These are phyloP conservation scores for Daldinia bambusicola DNA, from an alignment of 495 filamentous ascomycete species.

Conservation along the genomic window DNA sequence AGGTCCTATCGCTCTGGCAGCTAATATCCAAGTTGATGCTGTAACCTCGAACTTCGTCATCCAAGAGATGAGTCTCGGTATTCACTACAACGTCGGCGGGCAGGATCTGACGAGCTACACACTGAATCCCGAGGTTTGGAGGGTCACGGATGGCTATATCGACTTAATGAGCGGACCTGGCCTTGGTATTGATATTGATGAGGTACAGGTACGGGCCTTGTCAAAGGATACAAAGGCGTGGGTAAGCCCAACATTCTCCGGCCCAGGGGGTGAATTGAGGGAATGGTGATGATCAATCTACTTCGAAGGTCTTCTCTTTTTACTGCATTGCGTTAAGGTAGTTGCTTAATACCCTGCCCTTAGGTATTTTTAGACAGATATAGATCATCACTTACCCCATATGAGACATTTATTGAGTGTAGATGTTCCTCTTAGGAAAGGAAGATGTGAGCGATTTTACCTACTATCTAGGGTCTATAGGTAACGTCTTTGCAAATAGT, in stretches of 20 bases:
- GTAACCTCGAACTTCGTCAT: conserved; percentile 77
- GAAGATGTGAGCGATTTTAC: too few relatives aligned
- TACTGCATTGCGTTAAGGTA: background rate
- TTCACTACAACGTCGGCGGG: conserved; percentile 77
- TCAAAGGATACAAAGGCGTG: conserved; percentile 48
- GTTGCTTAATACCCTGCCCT: background rate
- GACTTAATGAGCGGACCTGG: conserved; percentile 69
- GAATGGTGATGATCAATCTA: conserved; percentile 68
- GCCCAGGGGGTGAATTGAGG: conserved; percentile 74
- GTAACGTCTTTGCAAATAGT: too few relatives aligned
- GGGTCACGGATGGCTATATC: conserved; percentile 73
- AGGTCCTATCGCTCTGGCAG: conserved; percentile 79
- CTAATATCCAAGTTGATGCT: conserved; percentile 74
- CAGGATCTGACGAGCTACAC: conserved; percentile 77
- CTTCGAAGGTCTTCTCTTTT: background rate
- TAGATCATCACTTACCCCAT: background rate
- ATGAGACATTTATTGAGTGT: background rate
- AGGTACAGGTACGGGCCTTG: conserved; percentile 65
- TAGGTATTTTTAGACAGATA: background rate
- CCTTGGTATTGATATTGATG: conserved; percentile 79
- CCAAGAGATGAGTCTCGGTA: conserved; percentile 83
- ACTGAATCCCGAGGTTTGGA: conserved; percentile 70
- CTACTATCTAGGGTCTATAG: too few relatives aligned
- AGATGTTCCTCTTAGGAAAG: background rate
- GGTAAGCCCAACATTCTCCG: conserved; percentile 69